Conservation (phyloP, 2,329 filamentous ascomycete genomes). For the Claviceps fusiformis region DNA sequence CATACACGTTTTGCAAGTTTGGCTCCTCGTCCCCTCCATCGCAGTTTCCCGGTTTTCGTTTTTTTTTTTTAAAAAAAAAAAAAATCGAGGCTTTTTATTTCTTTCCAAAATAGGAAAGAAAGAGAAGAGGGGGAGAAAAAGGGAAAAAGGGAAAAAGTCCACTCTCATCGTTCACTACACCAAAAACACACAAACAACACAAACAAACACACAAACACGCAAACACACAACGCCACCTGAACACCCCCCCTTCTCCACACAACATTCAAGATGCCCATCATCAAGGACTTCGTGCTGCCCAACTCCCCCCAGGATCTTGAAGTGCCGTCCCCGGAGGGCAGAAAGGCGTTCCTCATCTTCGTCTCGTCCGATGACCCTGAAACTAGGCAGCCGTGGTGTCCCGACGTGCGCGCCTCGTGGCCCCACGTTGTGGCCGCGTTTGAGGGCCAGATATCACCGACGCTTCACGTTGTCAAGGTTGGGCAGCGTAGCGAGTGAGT, state of each 20-base stretch:
- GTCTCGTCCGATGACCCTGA: slow-evolving; percentile 20
- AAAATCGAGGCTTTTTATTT: too few relatives aligned
- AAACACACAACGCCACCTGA: background rate
- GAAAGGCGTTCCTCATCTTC: slow-evolving; percentile 20
- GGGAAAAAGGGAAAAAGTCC: too few relatives aligned
- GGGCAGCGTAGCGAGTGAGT: slow-evolving; percentile 21
- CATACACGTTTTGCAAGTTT: too few relatives aligned
- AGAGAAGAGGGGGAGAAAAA: too few relatives aligned
- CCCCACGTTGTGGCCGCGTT: slow-evolving; percentile 20
- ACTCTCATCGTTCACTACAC: too few relatives aligned
- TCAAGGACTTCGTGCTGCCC: slow-evolving; percentile 1
- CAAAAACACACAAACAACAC: too few relatives aligned
- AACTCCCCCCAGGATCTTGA: slow-evolving; percentile 2
- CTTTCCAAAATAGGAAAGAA: background rate
- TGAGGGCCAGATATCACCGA: slow-evolving; percentile 10
- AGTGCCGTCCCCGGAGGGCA: background rate
- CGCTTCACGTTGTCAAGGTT: slow-evolving; percentile 19
- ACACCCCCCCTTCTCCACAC: background rate
- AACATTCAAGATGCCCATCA: slow-evolving; percentile 4
- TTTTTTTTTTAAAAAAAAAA: too few relatives aligned
- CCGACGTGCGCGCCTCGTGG: slow-evolving; percentile 23
- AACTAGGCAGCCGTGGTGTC: slow-evolving; percentile 25
- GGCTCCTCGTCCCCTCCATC: too few relatives aligned
- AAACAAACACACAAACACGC: background rate
- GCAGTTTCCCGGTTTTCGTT: too few relatives aligned